These are phyloP conservation scores for Ophiostoma pallidulum DNA, from an alignment of 2,329 filamentous ascomycete species.

Conservation along the genomic window DNA sequence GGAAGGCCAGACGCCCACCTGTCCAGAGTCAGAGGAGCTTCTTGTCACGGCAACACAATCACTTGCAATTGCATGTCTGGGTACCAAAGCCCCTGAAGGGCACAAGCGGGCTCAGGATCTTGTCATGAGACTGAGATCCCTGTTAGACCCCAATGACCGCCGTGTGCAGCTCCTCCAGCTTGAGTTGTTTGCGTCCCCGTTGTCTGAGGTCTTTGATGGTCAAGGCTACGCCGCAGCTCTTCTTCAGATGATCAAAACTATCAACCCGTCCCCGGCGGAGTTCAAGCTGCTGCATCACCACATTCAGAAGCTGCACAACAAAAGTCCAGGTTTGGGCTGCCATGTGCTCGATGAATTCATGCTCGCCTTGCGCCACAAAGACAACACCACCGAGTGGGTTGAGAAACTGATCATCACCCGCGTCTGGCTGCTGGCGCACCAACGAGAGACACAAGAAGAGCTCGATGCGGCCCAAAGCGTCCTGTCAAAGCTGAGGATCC, in stretches of 20 bases:
- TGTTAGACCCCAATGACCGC: slow-evolving; percentile 51
- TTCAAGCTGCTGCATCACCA: slow-evolving; percentile 60
- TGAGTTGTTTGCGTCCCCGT: slow-evolving; percentile 48
- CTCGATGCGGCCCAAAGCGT: slow-evolving; percentile 27
- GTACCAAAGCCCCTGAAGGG: slow-evolving; percentile 33
- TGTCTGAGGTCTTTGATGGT: slow-evolving; percentile 38
- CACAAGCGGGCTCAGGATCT: slow-evolving; percentile 45
- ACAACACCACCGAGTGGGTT: slow-evolving; percentile 45
- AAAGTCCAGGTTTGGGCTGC: slow-evolving; percentile 38
- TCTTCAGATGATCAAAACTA: slow-evolving; percentile 46
- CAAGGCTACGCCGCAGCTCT: slow-evolving; percentile 45
- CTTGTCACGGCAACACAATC: slow-evolving; percentile 57
- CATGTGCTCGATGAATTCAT: slow-evolving; percentile 56
- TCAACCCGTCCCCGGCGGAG: slow-evolving; percentile 45
- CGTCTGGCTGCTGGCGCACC: slow-evolving; percentile 53
- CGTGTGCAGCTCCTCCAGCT: slow-evolving; percentile 59
- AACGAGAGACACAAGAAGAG: slow-evolving; percentile 26
- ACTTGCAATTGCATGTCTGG: slow-evolving; percentile 46
- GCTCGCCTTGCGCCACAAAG: slow-evolving; percentile 32
- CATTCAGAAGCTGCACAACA: slow-evolving; percentile 53
- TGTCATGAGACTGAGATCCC: slow-evolving; percentile 51
- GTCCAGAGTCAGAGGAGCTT: slow-evolving; percentile 47
- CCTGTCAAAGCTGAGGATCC: slow-evolving; percentile 31
- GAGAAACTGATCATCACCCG: slow-evolving; percentile 61
- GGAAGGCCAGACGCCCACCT: slow-evolving; percentile 46